Evolutionary conservation across 2,329 filamentous ascomycete genomes (phyloP), one percentile per base, ranked within the genome.

Genomic region (Trichophyton schoenleinii): DNA sequence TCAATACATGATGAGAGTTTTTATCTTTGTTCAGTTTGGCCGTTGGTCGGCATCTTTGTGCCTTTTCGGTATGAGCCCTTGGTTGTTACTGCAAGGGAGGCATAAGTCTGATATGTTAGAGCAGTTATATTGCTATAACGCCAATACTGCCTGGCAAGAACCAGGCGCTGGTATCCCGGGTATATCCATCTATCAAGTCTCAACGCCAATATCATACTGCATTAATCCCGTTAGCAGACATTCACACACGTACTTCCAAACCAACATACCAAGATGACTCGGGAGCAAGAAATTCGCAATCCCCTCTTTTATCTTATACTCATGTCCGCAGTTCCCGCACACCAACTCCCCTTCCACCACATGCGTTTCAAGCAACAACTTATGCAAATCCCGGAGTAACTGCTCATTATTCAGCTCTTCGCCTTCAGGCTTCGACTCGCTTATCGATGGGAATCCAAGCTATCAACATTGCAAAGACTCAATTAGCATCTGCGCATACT

Each of bases 251-350:
- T 5, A 8, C 13, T 11, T n/a, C 13, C n/a, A 58, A 25, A 20
- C 3, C 41, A 46, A 65, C 64, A 18, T 61, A 76, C 74, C 94
- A 74, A 99, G 77, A 78, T 99, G 94, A 69, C 88, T 94, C 11
- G 94, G 94, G 67, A 99, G 77, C 71, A 99, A 77, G 70, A 99
- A 99, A 75, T 97, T 97, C 63, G 91, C 90, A 73, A 97, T 96
- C 3, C 94, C 94, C 76, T 99, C 92, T 72, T 94, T 91, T 65
- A 99, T 87, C 63, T 85, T 85, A 75, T 97, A 99, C 78, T 95
- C 89, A 72, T 97, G 92, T 57, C 88, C 89, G 72, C 94, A 99
- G 74, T 88, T 88, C 57, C 84, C 91, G 73, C 94, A 99, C 3
- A 91, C 88, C 66, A 99, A 80, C 75, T 89, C 92, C 2, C 94